Conservation (phyloP, 2,329 filamentous ascomycete genomes). For the Pseudogymnoascus sp. region DNA sequence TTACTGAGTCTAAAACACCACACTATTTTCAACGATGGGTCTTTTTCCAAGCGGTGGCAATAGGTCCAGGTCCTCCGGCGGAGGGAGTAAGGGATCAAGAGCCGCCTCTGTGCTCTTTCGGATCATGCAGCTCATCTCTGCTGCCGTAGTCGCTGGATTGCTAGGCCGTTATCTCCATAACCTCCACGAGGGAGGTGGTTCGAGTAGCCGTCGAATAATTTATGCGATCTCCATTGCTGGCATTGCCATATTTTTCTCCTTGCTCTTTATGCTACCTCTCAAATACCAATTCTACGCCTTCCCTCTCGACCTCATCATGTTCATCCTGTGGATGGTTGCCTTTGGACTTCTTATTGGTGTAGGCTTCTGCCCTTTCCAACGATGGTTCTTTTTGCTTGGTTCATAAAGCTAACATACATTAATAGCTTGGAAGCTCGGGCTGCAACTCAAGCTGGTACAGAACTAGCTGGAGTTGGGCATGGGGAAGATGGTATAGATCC, state of each 20-base stretch:
- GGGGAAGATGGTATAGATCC: conserved; percentile 2
- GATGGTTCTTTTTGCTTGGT: background rate
- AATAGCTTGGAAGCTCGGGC: conserved; percentile 1
- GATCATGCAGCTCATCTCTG: conserved; percentile 4
- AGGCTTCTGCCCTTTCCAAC: background rate
- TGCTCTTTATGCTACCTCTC: conserved; percentile 8
- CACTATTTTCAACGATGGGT: conserved; percentile 1
- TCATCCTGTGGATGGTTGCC: conserved; percentile 9
- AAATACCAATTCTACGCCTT: conserved; percentile 9
- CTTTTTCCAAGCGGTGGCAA: conserved; percentile 3
- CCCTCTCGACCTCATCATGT: conserved; percentile 5
- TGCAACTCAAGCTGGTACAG: conserved; percentile 8
- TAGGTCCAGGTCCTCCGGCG: background rate
- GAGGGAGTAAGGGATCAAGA: background rate
- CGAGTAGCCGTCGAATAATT: background rate
- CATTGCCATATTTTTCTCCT: background rate
- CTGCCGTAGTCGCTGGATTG: conserved; percentile 7
- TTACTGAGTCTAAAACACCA: background rate
- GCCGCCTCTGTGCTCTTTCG: background rate
- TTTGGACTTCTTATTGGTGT: conserved; percentile 9
- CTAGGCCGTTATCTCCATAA: background rate
- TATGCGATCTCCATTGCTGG: conserved; percentile 8
- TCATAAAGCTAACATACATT: conserved; percentile 1
- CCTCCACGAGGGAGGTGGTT: background rate
- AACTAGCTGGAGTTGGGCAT: conserved; percentile 5